Evolutionary conservation across 208 protist genomes (phyloP), one percentile per base, ranked within the genome.

Genomic region (Angomonas ambiguus): DNA sequence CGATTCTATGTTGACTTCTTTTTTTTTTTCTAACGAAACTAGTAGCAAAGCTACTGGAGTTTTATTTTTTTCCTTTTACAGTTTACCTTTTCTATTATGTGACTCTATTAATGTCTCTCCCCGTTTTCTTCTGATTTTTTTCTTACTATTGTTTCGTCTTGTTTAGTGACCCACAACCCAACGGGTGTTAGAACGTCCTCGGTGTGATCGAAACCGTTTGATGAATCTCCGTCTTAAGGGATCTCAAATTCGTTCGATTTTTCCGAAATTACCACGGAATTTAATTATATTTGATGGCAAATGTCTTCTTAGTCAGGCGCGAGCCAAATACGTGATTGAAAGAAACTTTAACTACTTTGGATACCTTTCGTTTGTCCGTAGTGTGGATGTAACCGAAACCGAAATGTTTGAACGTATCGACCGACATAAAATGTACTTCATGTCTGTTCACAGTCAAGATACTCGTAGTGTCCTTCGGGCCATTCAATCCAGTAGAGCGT

Each of bases 341-440:
- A 80, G 88, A 41, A 95, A 95, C 72, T 95, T 94, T 41, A 88
- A 76, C 55, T 94, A 81, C 65, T 94, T 90, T 63, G 71, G 72
- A 24, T 69, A 89, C 55, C 59, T 79, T 22, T 71, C 67, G 32
- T 83, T 78, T 53, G 58, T 74, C 24, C 28, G 32, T 0, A 33
- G n/a, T 42, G 38, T 57, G 22, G 73, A 69, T 25, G 16, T 69
- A 24, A 75, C 62, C 5, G 67, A 77, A 28, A 30, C 27, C 2
- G 69, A 72, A 24, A 70, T 76, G 41, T 56, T 63, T 28, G 56
- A 75, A 34, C 69, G 67, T 20, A 66, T 91, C 18, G 82, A 91
- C 56, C 68, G 62, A 5, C 79, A 95, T 61, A 72, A 72, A 18
- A 73, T 95, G 51, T 57, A 85, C 64, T 92, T 91, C 58, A 74